Evolutionary conservation across 2,329 filamentous ascomycete genomes (phyloP), one percentile per base, ranked within the genome.

Genomic region (Colletotrichum graminicola): DNA sequence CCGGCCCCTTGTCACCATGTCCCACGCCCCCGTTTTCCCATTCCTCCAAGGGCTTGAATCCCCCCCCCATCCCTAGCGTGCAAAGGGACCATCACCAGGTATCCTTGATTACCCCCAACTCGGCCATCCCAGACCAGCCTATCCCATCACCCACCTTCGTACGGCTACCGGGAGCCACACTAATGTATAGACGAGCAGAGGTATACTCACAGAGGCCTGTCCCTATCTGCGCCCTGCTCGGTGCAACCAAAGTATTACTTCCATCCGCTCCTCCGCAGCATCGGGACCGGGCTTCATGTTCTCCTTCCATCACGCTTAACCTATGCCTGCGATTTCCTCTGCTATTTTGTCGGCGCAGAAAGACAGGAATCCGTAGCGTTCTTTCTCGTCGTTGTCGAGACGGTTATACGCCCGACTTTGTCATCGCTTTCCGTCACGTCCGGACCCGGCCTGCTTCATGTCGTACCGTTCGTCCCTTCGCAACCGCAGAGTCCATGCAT

Each of bases 401-500:
- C 54, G 60, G 45, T 54, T 52, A 41, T 61, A 34, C 68, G 55
- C 68, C 47, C 34, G 54, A 26, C 36, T 41, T 43, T 4, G 23
- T 60, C 56, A 55, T 55, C 49, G 43, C 43, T 21, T 29, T 45
- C 51, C 36, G 34, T 57, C 36, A 41, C 68, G 39, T 39, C 62
- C 45, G 41, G 47, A 64, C 64, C 60, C 55, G 54, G 49, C 39
- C 26, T 62, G 59, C 43, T 72, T 69, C 55, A 74, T 73, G 73
- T 67, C 57, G 66, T 52, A 71, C 60, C 63, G 66, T 73, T 62
- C 66, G 60, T 61, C 71, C 66, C 73, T 71, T 71, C 72, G 71
- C 67, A 73, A 75, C 73, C 71, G 72, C 73, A 74, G 73, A 73
- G 74, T 77, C 75, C 74, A 80, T 80, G 77, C 76, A 77, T 75